Percentiles rank a stretch among this genome's conserved stretches.
Evolutionary conservation across 352 stramenopile genomes (phyloP).

Genomic region (Aphanomyces euteiches): DNA sequence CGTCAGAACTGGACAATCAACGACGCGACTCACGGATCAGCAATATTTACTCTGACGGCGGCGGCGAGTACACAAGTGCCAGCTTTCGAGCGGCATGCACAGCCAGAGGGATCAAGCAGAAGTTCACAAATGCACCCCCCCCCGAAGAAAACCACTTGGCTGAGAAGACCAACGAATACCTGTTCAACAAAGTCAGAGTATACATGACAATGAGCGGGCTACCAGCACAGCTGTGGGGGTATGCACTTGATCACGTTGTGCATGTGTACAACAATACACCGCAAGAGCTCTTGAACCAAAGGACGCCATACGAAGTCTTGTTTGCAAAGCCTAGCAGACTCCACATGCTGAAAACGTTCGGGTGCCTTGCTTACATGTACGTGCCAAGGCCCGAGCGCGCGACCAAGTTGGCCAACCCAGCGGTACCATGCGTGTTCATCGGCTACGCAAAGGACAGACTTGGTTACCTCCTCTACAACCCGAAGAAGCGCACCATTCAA

Average conservation of each 20-base stretch:
- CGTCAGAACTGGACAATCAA: neutral
- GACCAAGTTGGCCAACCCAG: slow-evolving; percentile 27
- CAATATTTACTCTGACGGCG: neutral
- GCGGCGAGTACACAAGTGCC: too few species aligned
- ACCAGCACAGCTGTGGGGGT: too few species aligned
- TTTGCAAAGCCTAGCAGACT: neutral
- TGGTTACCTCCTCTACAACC: too few species aligned
- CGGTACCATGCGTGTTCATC: slow-evolving; percentile 22
- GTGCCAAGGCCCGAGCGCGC: slow-evolving; percentile 21
- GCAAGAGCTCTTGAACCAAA: too few species aligned
- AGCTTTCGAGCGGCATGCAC: too few species aligned
- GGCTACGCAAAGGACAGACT: too few species aligned
- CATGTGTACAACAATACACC: too few species aligned
- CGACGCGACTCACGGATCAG: neutral
- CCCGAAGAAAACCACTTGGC: slow-evolving; percentile 2
- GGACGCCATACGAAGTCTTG: neutral
- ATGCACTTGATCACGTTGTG: too few species aligned
- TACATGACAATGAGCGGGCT: neutral
- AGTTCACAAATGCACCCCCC: neutral
- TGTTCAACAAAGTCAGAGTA: neutral
- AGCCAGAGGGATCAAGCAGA: too few species aligned
- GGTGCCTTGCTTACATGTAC: slow-evolving; percentile 23
- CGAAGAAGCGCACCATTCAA: too few species aligned
- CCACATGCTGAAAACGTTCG: slow-evolving; percentile 29
- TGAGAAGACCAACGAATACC: slow-evolving; percentile 9